Percentiles rank a stretch among this genome's conserved stretches.
phyloP scores from a whole-genome alignment of 768 basidiomycete species.

The Lentinula detonsa region DNA sequence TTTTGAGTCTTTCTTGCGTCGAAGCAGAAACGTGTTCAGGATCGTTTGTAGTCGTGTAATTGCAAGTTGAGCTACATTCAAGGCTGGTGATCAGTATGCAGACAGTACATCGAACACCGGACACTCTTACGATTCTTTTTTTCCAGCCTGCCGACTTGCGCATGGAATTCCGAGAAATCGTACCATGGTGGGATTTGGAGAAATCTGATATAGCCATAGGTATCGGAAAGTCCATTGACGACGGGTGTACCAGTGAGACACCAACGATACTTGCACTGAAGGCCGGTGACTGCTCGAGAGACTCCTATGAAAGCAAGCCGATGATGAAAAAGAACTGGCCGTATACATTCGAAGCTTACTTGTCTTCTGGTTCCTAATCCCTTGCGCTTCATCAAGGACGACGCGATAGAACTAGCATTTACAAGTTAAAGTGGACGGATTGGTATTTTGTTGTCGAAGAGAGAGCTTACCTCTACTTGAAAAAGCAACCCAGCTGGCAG shows the following conservation, averaged over 20 bases:
- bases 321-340: slow-evolving; percentile 9
- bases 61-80: slow-evolving; percentile 40
- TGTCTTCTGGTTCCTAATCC: slow-evolving; percentile 44
- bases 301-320: slow-evolving; percentile 26
- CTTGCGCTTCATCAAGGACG: slow-evolving; percentile 53
- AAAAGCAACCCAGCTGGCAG: slow-evolving; percentile 40
- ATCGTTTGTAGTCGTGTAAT: slow-evolving; percentile 55
- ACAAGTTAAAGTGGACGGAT: neutral
- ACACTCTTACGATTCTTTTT: slow-evolving; percentile 43
- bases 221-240: slow-evolving; percentile 26
- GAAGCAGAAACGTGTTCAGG: slow-evolving; percentile 44
- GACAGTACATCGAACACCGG: neutral
- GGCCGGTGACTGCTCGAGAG: slow-evolving; percentile 48
- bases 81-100: slow-evolving; percentile 6
- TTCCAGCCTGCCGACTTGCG: slow-evolving; percentile 31
- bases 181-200: slow-evolving; percentile 41
- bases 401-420: slow-evolving; percentile 42
- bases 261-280: slow-evolving; percentile 56
- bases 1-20: slow-evolving; percentile 57
- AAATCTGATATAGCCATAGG: slow-evolving; percentile 41
- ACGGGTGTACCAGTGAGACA: slow-evolving; percentile 50
- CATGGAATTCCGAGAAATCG: slow-evolving; percentile 35
- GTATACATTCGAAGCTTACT: slow-evolving; percentile 22
- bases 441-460: neutral
- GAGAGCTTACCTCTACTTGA: slow-evolving; percentile 35